These are phyloP conservation scores for Oidium heveae DNA, from an alignment of 2,329 filamentous ascomycete species.

Conservation along the genomic window DNA sequence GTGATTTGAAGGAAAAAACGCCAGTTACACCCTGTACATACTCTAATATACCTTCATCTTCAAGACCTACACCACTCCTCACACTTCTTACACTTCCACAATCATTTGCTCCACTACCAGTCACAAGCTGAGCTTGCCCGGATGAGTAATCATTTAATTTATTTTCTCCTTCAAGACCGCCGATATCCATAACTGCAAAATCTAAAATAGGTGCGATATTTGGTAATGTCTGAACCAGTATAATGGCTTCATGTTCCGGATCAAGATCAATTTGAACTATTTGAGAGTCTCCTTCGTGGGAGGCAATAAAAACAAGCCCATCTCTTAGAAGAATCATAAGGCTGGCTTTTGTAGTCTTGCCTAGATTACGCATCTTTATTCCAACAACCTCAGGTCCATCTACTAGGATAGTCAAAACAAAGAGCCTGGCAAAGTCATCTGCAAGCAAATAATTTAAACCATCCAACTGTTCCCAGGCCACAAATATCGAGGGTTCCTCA, in stretches of 20 bases:
- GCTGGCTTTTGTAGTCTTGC: slow-evolving; percentile 46
- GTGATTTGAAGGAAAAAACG: slow-evolving; percentile 40
- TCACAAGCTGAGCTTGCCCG: slow-evolving; percentile 79
- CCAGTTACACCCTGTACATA: slow-evolving; percentile 52
- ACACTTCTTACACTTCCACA: slow-evolving; percentile 79
- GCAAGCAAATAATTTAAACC: slow-evolving; percentile 63
- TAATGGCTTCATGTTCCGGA: slow-evolving; percentile 23
- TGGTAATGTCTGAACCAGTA: slow-evolving; percentile 43
- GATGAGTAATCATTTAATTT: slow-evolving; percentile 82
- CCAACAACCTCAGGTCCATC: slow-evolving; percentile 40
- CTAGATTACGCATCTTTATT: slow-evolving; percentile 44
- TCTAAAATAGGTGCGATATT: slow-evolving; percentile 87
- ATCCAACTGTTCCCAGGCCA: slow-evolving; percentile 76
- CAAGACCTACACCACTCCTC: slow-evolving; percentile 75
- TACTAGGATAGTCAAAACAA: slow-evolving; percentile 57
- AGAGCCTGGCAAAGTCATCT: slow-evolving; percentile 72
- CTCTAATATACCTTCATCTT: slow-evolving; percentile 60
- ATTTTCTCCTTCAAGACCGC: slow-evolving; percentile 52
- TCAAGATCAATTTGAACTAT: slow-evolving; percentile 39
- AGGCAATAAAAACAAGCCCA: slow-evolving; percentile 60
- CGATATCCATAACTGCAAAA: slow-evolving; percentile 91
- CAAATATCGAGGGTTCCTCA: slow-evolving; percentile 57
- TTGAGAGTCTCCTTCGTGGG: slow-evolving; percentile 81
- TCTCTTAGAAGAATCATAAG: slow-evolving; percentile 53
- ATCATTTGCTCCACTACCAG: slow-evolving; percentile 71